Percentiles rank a stretch among this genome's conserved stretches.
These are phyloP conservation scores for Candolleomyces eurysporus DNA, from an alignment of 768 basidiomycete genomes.

Conservation along the genomic window DNA sequence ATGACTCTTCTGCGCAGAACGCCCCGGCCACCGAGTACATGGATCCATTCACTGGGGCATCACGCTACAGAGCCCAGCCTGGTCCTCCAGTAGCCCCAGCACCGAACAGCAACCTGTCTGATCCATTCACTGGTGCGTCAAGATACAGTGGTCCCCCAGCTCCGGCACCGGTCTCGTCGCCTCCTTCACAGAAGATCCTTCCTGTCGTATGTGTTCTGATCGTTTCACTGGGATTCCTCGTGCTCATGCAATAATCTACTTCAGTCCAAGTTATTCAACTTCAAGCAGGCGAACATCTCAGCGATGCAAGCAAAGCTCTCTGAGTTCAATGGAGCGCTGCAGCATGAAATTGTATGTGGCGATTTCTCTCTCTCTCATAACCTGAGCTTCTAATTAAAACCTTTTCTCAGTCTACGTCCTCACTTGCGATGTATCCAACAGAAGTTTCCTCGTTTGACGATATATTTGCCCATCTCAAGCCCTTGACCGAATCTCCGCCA, in stretches of 20 bases:
- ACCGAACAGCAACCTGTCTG: constrained; percentile 32
- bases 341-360: constrained; percentile 62
- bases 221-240: not conserved
- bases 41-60: constrained; percentile 75
- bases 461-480: constrained; percentile 56
- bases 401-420: constrained; percentile 59
- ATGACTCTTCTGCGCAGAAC: constrained; percentile 27
- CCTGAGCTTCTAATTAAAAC: not conserved
- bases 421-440: constrained; percentile 68
- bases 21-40: constrained; percentile 34
- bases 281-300: constrained; percentile 77
- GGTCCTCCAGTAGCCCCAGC: constrained; percentile 31
- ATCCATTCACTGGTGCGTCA: constrained; percentile 72
- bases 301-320: constrained; percentile 79
- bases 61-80: constrained; percentile 52
- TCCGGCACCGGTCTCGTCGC: constrained; percentile 28
- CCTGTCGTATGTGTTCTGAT: constrained; percentile 43
- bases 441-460: constrained; percentile 61
- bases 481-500: constrained; percentile 39
- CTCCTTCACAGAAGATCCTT: constrained; percentile 34
- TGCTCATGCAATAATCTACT: constrained; percentile 1
- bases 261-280: constrained; percentile 65
- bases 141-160: constrained; percentile 49
- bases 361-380: not conserved
- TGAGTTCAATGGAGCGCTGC: constrained; percentile 70